phyloP scores from a whole-genome alignment of 495 filamentous ascomycete species.

The Hypoxylon cercidicola region DNA sequence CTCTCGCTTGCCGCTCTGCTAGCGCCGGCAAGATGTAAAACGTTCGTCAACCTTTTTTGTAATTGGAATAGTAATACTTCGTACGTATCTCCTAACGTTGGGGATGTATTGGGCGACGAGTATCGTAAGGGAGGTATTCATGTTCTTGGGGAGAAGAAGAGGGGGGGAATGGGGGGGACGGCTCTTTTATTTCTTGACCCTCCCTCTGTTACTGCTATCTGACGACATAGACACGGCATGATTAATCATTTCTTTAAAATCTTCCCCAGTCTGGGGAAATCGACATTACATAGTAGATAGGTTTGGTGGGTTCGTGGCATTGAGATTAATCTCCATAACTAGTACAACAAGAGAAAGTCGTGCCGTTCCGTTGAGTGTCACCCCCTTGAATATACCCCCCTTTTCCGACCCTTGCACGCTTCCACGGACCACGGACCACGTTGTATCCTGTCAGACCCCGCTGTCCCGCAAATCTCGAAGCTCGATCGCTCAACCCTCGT shows the following conservation, averaged over 20 bases:
- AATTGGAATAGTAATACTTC: constrained; percentile 24
- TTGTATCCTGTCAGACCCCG: constrained; percentile 38
- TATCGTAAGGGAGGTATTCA: not conserved
- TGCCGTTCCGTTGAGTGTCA: constrained; percentile 8
- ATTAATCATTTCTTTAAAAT: constrained; percentile 21
- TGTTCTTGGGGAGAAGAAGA: too few species aligned
- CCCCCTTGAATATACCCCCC: not conserved
- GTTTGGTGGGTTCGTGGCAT: not conserved
- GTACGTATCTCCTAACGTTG: not conserved
- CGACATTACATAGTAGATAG: constrained; percentile 13
- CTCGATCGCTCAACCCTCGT: constrained; percentile 23
- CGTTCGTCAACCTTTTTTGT: constrained; percentile 6
- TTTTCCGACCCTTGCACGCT: not conserved
- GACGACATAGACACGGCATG: constrained; percentile 4
- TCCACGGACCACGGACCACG: constrained; percentile 33
- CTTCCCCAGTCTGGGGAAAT: constrained; percentile 23
- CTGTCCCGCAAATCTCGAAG: constrained; percentile 32
- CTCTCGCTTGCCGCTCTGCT: constrained; percentile 5
- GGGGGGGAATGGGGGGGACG: constrained; percentile 11
- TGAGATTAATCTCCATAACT: constrained; percentile 19
- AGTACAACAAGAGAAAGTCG: constrained; percentile 24
- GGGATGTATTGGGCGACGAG: constrained; percentile 1
- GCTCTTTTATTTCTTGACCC: constrained; percentile 13
- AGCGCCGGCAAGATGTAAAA: constrained; percentile 8
- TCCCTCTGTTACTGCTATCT: not conserved